These are phyloP conservation scores for Pseudozyma flocculosa DNA, from an alignment of 1,284 basidiomycete species.

Conservation along the genomic window DNA sequence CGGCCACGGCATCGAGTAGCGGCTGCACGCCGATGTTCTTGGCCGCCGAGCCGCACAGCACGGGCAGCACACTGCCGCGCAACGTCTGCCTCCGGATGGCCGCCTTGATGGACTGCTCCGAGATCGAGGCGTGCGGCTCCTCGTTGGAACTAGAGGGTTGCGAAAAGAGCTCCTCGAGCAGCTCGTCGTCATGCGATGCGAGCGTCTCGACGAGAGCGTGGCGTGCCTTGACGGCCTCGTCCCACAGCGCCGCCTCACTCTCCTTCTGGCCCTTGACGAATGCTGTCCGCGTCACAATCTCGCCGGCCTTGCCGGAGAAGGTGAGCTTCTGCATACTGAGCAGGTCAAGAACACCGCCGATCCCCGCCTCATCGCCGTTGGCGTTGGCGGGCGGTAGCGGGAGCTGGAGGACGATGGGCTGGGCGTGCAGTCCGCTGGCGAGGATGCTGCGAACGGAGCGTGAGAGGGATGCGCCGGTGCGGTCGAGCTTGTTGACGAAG, in stretches of 20 bases:
- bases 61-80: conserved; percentile 70
- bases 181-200: conserved; percentile 74
- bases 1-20: conserved; percentile 76
- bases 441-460: conserved; percentile 71
- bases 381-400: conserved; percentile 67
- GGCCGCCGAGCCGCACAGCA: conserved; percentile 79
- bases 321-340: conserved; percentile 32
- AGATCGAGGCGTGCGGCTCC: conserved; percentile 65
- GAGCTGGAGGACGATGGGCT: conserved; percentile 73
- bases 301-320: conserved; percentile 47
- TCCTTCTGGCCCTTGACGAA: conserved; percentile 11
- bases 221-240: conserved; percentile 70
- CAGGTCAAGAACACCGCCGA: conserved; percentile 59
- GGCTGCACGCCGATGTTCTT: conserved; percentile 78
- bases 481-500: conserved; percentile 85
- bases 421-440: conserved; percentile 69
- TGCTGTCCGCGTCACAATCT: conserved; percentile 16
- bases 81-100: conserved; percentile 72
- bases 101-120: conserved; percentile 35
- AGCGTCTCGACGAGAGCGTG: conserved; percentile 72
- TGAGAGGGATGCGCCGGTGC: conserved; percentile 75
- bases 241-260: conserved; percentile 62
- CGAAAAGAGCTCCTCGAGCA: conserved; percentile 68
- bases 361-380: conserved; percentile 76
- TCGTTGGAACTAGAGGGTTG: conserved; percentile 60